Evolutionary conservation across 2,329 filamentous ascomycete species (phyloP).

Genomic region (Coniochaeta hoffmannii): DNA sequence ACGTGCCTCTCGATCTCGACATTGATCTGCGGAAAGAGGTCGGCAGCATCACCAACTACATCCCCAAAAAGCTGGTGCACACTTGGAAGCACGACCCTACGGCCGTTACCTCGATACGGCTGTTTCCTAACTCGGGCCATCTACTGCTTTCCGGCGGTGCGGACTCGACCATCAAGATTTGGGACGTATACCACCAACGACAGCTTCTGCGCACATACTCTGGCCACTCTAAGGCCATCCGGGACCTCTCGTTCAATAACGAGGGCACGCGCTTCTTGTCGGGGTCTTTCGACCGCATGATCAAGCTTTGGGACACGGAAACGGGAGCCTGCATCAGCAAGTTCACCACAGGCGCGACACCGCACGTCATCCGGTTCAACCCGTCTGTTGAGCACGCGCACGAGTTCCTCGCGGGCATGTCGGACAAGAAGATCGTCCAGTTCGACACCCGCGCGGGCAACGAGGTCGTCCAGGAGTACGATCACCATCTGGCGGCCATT

Average conservation of each 20-base stretch:
- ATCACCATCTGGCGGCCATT: constrained; percentile 94
- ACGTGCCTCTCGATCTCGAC: constrained; percentile 85
- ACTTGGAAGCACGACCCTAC: constrained; percentile 77
- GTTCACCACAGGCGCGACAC: constrained; percentile 90
- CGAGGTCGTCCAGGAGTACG: constrained; percentile 91
- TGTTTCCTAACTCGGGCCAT: constrained; percentile 85
- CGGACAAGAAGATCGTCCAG: constrained; percentile 97
- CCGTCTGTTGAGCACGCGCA: constrained; percentile 67
- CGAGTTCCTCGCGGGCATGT: constrained; percentile 95
- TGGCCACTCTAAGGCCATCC: constrained; percentile 83
- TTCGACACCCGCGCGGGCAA: constrained; percentile 76
- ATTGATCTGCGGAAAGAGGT: constrained; percentile 76
- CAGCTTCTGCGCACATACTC: constrained; percentile 87
- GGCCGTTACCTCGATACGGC: constrained; percentile 79
- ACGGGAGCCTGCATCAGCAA: constrained; percentile 81
- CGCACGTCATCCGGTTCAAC: constrained; percentile 92
- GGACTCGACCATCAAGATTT: constrained; percentile 86
- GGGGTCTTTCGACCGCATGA: constrained; percentile 87
- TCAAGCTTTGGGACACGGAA: constrained; percentile 98
- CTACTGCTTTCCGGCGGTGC: constrained; percentile 83
- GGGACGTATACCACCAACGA: constrained; percentile 85
- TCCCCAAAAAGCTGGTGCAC: constrained; percentile 89
- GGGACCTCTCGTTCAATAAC: constrained; percentile 81
- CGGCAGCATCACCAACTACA: constrained; percentile 78
- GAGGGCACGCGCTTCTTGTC: constrained; percentile 82